Conservation (phyloP, 805 yeast species). For the Priceomyces carsonii region DNA sequence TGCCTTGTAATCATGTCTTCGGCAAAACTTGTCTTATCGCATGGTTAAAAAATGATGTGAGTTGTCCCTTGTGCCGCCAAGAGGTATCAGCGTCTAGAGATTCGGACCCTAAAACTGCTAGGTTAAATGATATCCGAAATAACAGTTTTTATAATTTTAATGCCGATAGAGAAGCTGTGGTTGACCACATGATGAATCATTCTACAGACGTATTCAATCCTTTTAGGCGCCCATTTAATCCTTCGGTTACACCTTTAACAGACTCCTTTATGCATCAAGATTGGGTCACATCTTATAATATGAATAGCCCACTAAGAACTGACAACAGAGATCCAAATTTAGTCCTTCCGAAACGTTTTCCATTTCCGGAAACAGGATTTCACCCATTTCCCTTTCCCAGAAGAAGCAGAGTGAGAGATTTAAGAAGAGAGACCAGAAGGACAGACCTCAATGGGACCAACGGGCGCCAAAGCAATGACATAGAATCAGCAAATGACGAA, state of each 20-base stretch:
- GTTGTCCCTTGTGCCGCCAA: conserved; percentile 44
- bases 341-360: conserved; percentile 31
- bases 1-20: conserved; percentile 45
- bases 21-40: conserved; percentile 42
- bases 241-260: conserved; percentile 38
- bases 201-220: conserved; percentile 42
- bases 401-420: conserved; percentile 6
- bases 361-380: conserved; percentile 19
- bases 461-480: conserved; percentile 1
- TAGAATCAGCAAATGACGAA: neutral
- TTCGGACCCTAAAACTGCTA: conserved; percentile 16
- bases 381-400: conserved; percentile 7
- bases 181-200: conserved; percentile 24
- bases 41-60: conserved; percentile 40
- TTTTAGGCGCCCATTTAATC: conserved; percentile 33
- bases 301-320: conserved; percentile 11
- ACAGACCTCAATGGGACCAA: conserved; percentile 2
- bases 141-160: conserved; percentile 16
- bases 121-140: conserved; percentile 13
- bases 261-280: conserved; percentile 36
- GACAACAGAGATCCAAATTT: conserved; percentile 23
- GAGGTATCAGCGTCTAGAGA: conserved; percentile 30
- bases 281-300: conserved; percentile 29
- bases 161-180: conserved; percentile 16
- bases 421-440: conserved; percentile 7